Evolutionary conservation across 1,139 yeast genomes (phyloP), one percentile per base, ranked within the genome.

Genomic region (Lodderomyces pseudojiufengensis): DNA sequence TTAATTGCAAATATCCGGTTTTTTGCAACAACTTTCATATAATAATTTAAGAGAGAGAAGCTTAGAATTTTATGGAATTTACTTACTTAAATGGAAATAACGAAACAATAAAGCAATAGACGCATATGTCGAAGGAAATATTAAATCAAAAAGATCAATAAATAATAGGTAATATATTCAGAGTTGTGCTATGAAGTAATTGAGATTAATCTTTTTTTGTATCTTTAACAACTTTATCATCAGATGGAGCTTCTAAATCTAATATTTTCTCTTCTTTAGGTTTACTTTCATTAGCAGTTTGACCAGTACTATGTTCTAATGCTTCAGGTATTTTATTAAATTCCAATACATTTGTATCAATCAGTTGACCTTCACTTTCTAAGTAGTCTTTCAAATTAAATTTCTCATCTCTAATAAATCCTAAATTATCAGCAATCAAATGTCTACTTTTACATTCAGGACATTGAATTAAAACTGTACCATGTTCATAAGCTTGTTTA

Each of bases 381-480:
- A 92, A 58, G n/a, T 88, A 80, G 37, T 88, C 95, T 52, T 87
- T 87, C 29, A 92, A 64, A 11, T 84, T 86, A 50, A 86, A 75
- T 44, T 73, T 69, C 24, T 77, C 68, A 54, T 90, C 96, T 11
- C 80, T 77, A 54, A 90, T 88, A 33, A 92, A 85, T 60, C 66
- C 85, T 49, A 92, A 68, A 58, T 90, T 95, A 55, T 92, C 98
- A 1, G 97, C 95, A 36, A 92, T 90, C 51, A 92, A 65, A 54
- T 92, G 98, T 45, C 97, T 76, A 53, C 76, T 79, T 48, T 84
- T 76, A 59, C 98, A 90, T 9, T 88, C 84, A 0, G 97, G 97
- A 54, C 97, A 92, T 52, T 87, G 90, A 25, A 92, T 83, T 38
- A 87, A 64, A 3, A 92, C 96, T 0, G 96, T 81, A 1, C 98